These are phyloP conservation scores for Nitzschia inconspicua DNA, from an alignment of 108 stramenopile genomes.

Conservation along the genomic window DNA sequence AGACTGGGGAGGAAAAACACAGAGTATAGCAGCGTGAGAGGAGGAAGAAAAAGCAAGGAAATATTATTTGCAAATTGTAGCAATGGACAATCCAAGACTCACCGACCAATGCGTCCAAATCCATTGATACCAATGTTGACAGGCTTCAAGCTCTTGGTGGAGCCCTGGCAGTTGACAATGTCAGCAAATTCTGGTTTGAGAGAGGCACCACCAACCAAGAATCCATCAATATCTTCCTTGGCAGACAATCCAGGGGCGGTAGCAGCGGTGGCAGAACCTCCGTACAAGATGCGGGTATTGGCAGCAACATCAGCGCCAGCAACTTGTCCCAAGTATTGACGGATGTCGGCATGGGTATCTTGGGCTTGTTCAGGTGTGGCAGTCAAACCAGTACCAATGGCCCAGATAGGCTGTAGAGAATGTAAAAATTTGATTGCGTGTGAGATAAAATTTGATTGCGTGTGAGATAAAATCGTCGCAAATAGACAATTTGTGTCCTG, in stretches of 20 bases:
- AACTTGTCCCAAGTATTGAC: conserved; percentile 80
- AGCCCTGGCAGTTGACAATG: conserved; percentile 87
- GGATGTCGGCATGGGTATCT: conserved; percentile 86
- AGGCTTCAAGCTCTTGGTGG: conserved; percentile 56
- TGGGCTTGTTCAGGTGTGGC: conserved; percentile 97
- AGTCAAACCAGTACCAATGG: conserved; percentile 97
- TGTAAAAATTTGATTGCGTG: conserved; percentile 64
- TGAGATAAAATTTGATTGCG: not conserved
- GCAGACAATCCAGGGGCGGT: conserved; percentile 92
- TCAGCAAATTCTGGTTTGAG: conserved; percentile 97
- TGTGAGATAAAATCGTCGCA: not conserved
- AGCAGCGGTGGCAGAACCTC: conserved; percentile 88
- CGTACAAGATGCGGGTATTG: conserved; percentile 90
- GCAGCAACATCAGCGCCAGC: conserved; percentile 87
- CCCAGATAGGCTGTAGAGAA: conserved; percentile 99
- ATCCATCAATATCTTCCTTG: conserved; percentile 98
- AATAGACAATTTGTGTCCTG: not conserved
- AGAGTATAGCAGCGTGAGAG: not conserved
- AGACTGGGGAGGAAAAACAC: conserved; percentile 52
- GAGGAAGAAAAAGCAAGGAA: not conserved
- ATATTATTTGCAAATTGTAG: not conserved
- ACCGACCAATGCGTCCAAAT: conserved; percentile 98
- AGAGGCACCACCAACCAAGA: conserved; percentile 98
- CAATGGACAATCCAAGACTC: conserved; percentile 11
- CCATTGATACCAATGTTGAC: conserved; percentile 92